Evolutionary conservation across 129 eudicot species (phyloP).

Genomic region (Tagetes patula): DNA sequence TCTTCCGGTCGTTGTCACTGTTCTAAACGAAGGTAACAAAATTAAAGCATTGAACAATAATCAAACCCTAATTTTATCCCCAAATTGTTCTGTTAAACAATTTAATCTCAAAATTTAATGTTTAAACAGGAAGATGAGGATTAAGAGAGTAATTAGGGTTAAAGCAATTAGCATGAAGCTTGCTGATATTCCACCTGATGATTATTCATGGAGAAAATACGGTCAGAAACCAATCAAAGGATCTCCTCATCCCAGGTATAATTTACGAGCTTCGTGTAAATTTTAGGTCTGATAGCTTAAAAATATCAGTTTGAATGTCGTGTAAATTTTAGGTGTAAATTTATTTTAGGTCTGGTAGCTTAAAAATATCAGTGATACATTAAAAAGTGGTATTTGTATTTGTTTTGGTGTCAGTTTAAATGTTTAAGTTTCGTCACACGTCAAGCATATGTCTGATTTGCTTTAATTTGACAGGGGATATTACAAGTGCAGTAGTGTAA

Average conservation of each 20-base stretch:
- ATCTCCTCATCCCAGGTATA: conserved; percentile 95
- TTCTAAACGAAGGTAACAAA: conserved; percentile 64
- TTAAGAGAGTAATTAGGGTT: conserved; percentile 77
- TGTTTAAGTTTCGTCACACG: too few species aligned
- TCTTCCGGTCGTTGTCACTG: conserved; percentile 81
- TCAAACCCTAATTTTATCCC: not conserved
- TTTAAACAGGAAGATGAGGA: conserved; percentile 48
- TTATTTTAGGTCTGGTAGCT: too few species aligned
- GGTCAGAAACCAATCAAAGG: conserved; percentile 99
- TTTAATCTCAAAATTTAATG: not conserved
- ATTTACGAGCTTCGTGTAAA: not conserved
- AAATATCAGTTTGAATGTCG: too few species aligned
- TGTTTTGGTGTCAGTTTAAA: too few species aligned
- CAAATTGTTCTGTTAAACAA: too few species aligned
- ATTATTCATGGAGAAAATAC: conserved; percentile 95
- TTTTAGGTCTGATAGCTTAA: too few species aligned
- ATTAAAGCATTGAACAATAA: not conserved
- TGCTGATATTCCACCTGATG: conserved; percentile 95
- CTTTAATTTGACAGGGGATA: conserved; percentile 56
- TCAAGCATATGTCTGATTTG: too few species aligned
- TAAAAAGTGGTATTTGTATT: too few species aligned
- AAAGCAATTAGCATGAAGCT: conserved; percentile 89
- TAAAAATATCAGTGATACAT: too few species aligned
- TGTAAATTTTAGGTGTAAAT: too few species aligned
- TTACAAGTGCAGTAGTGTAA: conserved; percentile 90